Base-by-base conservation (phyloP, 2,329 filamentous ascomycete genomes). In the Aspergillus felis region DNA sequence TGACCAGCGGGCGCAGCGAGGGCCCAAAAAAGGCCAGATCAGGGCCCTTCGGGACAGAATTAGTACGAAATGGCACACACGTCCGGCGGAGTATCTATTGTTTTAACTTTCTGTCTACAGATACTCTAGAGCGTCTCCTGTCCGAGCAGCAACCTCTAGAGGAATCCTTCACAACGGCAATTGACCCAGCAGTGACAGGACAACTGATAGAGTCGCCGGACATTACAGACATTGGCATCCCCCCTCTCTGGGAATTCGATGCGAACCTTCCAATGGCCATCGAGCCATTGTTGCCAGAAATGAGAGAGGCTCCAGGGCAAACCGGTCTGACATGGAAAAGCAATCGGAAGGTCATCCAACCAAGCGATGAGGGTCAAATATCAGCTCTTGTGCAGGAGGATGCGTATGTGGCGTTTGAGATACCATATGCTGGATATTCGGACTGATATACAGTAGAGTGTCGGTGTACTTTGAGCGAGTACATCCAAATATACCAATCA, bases 381-480 rank as follows among this genome's bases (percentile, higher is more conserved):
- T 38, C 32, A 12, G 32, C 32, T 5, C 38, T 42, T 14, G 17
- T 42, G 17, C 12, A n/a, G 14, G 12, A 20, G 2, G 38, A 42
- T 42, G 12, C 17, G 38, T 42, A 42, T n/a, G 38, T 8, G 27
- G 17, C 14, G 12, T 12, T 4, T 6, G n/a, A 9, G 17, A 17
- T 25, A 17, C 24, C 28, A n/a, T 32, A 10, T 25, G 22, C 27
- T 3, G 14, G 25, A 3, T 3, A 28, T 7, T n/a, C 3, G 5
- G 14, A 5, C 14, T 32, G 10, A 47, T 48, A 12, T 28, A 27
- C 25, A 25, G 22, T 47, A 71, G 68, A 22, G 65, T 70, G 29
- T 64, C 70, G 57, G 47, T 71, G 7, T 72, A 71, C 50, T 72
- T 71, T 41, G 69, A 72, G 32, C 65, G 69, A 50, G 63, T 70